These are phyloP conservation scores for Microthlaspi erraticum DNA, from an alignment of 345 rosid species.

Conservation along the genomic window DNA sequence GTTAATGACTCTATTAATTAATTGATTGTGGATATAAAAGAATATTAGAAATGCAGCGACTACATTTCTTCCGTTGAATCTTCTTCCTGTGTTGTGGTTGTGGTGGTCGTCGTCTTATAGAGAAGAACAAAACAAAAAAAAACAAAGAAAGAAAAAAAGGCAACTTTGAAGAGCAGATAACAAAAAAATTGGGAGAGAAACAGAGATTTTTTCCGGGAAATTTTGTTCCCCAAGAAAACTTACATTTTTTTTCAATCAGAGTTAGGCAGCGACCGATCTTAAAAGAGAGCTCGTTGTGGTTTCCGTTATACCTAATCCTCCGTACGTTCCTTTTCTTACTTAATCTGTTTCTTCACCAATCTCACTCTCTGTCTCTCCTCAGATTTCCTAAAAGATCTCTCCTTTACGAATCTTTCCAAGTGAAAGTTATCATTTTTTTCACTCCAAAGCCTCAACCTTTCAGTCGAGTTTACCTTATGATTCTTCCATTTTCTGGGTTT, in stretches of 20 bases:
- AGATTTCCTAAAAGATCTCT: conserved; percentile 2
- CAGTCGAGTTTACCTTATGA: neutral
- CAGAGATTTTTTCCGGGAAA: conserved; percentile 28
- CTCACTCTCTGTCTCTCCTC: conserved; percentile 5
- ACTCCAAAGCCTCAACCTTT: conserved; percentile 21
- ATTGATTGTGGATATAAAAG: neutral
- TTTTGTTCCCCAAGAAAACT: conserved; percentile 28
- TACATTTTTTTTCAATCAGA: conserved; percentile 20
- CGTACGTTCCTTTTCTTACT: conserved; percentile 1
- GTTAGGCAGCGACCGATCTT: conserved; percentile 24
- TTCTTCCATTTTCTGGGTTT: conserved; percentile 31
- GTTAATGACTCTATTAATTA: neutral
- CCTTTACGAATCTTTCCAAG: conserved; percentile 20
- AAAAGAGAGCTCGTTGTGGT: neutral
- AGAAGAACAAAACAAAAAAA: neutral
- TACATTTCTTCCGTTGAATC: conserved; percentile 42
- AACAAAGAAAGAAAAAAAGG: neutral
- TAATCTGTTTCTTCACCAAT: neutral
- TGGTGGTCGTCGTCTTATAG: neutral
- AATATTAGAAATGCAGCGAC: neutral
- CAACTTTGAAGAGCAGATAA: neutral
- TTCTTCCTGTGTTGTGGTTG: conserved; percentile 23
- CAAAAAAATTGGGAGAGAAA: neutral
- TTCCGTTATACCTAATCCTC: conserved; percentile 13
- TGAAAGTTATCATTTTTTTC: conserved; percentile 11